Conservation (phyloP, 306 rosid genomes). For the Chamaecrista fasciculata region DNA sequence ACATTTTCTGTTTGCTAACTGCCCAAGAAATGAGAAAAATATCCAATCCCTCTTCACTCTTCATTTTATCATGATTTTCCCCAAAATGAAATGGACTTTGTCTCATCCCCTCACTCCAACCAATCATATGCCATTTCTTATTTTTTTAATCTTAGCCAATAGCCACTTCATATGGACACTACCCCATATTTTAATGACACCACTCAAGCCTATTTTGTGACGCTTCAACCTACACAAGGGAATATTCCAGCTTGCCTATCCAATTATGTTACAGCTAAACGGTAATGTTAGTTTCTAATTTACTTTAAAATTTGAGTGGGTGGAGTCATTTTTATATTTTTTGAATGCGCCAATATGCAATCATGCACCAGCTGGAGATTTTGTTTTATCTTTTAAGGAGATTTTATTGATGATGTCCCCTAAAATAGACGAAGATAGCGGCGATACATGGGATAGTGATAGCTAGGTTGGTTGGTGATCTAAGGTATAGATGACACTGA, state of each 20-base stretch:
- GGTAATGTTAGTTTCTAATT: neutral
- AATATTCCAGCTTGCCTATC: neutral
- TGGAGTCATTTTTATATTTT: neutral
- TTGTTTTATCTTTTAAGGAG: neutral
- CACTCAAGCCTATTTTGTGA: neutral
- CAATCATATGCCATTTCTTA: neutral
- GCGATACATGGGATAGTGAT: neutral
- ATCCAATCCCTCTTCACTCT: neutral
- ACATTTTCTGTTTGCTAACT: neutral
- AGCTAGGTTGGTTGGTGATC: neutral
- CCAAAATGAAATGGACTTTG: too few species aligned
- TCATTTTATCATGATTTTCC: too few species aligned
- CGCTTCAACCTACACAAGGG: neutral
- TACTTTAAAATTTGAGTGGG: neutral
- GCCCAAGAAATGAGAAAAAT: neutral
- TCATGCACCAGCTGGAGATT: neutral
- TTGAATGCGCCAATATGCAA: too few species aligned
- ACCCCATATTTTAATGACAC: neutral
- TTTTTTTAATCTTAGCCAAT: neutral
- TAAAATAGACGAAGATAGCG: neutral
- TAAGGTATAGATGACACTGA: neutral
- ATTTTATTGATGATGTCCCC: neutral
- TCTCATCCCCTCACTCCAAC: neutral
- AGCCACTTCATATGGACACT: neutral
- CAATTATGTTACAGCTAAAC: neutral